These are phyloP conservation scores for Coprinellus micaceus DNA, from an alignment of 768 basidiomycete genomes.

Conservation along the genomic window DNA sequence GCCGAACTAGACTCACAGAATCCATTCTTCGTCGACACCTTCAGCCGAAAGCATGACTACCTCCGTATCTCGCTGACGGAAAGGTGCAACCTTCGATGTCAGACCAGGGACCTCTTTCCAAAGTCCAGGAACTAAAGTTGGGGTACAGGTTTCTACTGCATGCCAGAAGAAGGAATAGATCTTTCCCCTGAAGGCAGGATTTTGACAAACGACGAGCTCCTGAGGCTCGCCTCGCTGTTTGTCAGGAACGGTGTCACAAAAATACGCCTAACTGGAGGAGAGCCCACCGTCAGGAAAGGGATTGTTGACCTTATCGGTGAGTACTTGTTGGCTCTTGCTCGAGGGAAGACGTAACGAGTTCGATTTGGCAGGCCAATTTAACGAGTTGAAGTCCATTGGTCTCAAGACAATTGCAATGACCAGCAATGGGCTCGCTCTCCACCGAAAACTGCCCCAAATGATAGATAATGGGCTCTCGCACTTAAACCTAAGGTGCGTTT, in stretches of 20 bases:
- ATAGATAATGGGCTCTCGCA: conserved; percentile 74
- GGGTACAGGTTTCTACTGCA: conserved; percentile 81
- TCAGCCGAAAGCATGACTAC: conserved; percentile 72
- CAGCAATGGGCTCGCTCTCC: conserved; percentile 74
- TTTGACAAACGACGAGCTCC: conserved; percentile 71
- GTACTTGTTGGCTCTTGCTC: conserved; percentile 13
- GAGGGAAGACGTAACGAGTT: not conserved
- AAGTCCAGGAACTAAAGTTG: conserved; percentile 6
- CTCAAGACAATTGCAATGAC: conserved; percentile 82
- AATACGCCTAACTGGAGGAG: conserved; percentile 85
- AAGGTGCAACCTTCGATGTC: conserved; percentile 84
- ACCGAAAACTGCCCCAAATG: conserved; percentile 65
- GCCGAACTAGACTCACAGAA: conserved; percentile 45
- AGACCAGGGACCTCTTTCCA: conserved; percentile 12
- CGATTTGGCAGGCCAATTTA: conserved; percentile 49
- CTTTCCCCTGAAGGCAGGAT: conserved; percentile 67
- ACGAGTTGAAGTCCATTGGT: conserved; percentile 55
- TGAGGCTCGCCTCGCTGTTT: conserved; percentile 71
- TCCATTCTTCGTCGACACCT: conserved; percentile 61
- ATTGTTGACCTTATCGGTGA: conserved; percentile 66
- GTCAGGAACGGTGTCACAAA: conserved; percentile 82
- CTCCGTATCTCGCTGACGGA: conserved; percentile 87
- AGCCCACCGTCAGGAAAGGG: conserved; percentile 80
- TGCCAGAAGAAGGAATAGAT: conserved; percentile 78
- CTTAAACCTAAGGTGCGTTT: conserved; percentile 55